Evolutionary conservation across 768 basidiomycete genomes (phyloP).

Genomic region (Suillus plorans): DNA sequence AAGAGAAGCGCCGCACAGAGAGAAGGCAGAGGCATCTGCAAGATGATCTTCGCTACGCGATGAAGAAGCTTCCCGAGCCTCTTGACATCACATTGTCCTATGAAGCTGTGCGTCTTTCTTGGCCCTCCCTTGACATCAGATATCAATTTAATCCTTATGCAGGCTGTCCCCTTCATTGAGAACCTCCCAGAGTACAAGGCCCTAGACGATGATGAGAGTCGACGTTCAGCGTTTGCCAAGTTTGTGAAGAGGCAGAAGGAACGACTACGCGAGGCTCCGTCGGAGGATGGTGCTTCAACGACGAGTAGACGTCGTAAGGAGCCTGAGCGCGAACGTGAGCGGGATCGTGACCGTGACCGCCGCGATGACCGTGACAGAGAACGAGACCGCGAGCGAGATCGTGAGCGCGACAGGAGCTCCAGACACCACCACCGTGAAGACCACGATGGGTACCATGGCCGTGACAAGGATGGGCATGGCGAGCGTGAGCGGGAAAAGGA

Average conservation of each 20-base stretch:
- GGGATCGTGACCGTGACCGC: conserved; percentile 47
- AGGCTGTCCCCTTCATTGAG: conserved; percentile 78
- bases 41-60: conserved; percentile 93
- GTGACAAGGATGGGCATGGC: conserved; percentile 26
- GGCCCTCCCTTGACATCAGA: not conserved
- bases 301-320: conserved; percentile 83
- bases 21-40: conserved; percentile 83
- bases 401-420: conserved; percentile 30
- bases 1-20: conserved; percentile 86
- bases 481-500: conserved; percentile 42
- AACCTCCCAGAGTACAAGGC: conserved; percentile 85
- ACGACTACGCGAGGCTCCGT: conserved; percentile 70
- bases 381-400: conserved; percentile 29
- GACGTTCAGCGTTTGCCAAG: conserved; percentile 81
- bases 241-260: conserved; percentile 93
- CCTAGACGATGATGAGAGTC: conserved; percentile 82
- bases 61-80: conserved; percentile 85
- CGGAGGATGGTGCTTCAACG: conserved; percentile 80
- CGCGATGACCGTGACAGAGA: conserved; percentile 32
- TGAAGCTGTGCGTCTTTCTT: conserved; percentile 64
- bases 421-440: conserved; percentile 26
- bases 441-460: conserved; percentile 9
- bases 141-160: conserved; percentile 7
- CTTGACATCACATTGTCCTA: conserved; percentile 74
- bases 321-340: conserved; percentile 50